Base-by-base conservation (phyloP, 352 stramenopile genomes). In the Phytophthora crassamura region DNA sequence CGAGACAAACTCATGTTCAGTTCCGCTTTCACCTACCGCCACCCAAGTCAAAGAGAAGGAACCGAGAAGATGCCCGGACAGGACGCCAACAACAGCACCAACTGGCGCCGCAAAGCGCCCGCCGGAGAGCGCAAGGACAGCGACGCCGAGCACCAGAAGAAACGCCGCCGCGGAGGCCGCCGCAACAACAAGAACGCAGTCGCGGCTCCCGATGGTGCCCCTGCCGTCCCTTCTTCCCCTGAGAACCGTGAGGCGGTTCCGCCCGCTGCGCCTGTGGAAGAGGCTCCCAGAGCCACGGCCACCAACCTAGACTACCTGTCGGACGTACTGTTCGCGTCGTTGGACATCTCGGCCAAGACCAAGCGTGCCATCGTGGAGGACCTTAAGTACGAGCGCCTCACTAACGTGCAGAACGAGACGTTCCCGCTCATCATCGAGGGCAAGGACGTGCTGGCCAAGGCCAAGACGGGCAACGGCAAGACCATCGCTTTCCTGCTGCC, bases 401-500 rank as follows among this genome's bases (percentile, higher is more conserved):
- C 94, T 7, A 74, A 93, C 58, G 85, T 98, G 30, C 94, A 98
- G 74, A 84, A 85, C 41, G 77, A 89, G 51, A 93, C 93, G 60
- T 95, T 97, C 68, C 63, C 82, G 20, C 59, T 78, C 22, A 84
- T 89, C 45, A 51, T 86, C 11, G 56, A 81, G 45, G 95, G 96
- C 45, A 84, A 88, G 40, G 95, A 98, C 77, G 77, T 99, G 50
- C 77, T 99, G 38, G 94, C 84, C 14, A 97, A 97, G 72, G 64
- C 89, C 35, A 96, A 95, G 72, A 97, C 91, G 1, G 93, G 92
- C 10, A 91, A 84, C 41, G 90, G 92, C 42, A 98, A 98, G 73
- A 98, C 93, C 12, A 87, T 94, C 67, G 91, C 94, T 18, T 94
- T 94, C 67, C 18, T 95, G 49, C 73, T 95, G 53, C 86, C 86